Conservation (phyloP, 192 early-diverging fungal genomes). For the Allomyces macrogynus region DNA sequence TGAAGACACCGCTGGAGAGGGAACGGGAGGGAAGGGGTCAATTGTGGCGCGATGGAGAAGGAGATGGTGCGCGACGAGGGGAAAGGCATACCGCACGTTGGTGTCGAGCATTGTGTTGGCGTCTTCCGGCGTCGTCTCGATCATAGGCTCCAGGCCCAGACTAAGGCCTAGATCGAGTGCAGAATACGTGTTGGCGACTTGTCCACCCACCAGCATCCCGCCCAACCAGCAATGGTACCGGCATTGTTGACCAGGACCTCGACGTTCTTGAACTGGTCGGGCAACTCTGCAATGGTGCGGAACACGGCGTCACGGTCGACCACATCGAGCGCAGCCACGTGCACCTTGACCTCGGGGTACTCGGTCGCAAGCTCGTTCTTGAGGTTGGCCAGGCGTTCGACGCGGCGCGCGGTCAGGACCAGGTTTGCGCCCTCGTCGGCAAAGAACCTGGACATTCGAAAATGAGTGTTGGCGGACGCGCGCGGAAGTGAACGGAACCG, state of each 20-base stretch:
- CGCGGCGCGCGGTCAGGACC: slow-evolving; percentile 40
- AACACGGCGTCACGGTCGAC: slow-evolving; percentile 29
- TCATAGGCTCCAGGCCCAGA: slow-evolving; percentile 48
- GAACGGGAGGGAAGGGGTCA: not conserved
- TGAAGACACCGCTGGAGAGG: slow-evolving; percentile 48
- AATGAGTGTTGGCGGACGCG: no score
- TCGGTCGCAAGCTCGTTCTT: slow-evolving; percentile 20
- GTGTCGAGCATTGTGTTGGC: slow-evolving; percentile 69
- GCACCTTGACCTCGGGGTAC: slow-evolving; percentile 31
- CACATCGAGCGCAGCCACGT: slow-evolving; percentile 51
- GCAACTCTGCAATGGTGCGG: slow-evolving; percentile 22
- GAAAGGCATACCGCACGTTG: slow-evolving; percentile 43
- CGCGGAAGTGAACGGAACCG: no score
- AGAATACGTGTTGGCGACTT: not conserved
- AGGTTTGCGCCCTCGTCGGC: slow-evolving; percentile 19
- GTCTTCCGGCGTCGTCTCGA: slow-evolving; percentile 28
- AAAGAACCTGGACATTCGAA: slow-evolving; percentile 9
- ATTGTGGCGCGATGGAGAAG: not conserved
- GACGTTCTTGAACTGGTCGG: slow-evolving; percentile 31
- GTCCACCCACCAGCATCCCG: not conserved
- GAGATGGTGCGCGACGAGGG: not conserved
- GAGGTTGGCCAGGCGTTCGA: slow-evolving; percentile 38
- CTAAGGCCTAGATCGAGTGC: slow-evolving; percentile 21
- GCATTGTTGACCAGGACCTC: slow-evolving; percentile 84
- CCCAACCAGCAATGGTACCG: slow-evolving; percentile 10